A percentile compares a stretch with the other conserved stretches of the same genome.
These are phyloP conservation scores for Ajuga chamaepitys DNA, from an alignment of 257 asterid genomes.

Conservation along the genomic window DNA sequence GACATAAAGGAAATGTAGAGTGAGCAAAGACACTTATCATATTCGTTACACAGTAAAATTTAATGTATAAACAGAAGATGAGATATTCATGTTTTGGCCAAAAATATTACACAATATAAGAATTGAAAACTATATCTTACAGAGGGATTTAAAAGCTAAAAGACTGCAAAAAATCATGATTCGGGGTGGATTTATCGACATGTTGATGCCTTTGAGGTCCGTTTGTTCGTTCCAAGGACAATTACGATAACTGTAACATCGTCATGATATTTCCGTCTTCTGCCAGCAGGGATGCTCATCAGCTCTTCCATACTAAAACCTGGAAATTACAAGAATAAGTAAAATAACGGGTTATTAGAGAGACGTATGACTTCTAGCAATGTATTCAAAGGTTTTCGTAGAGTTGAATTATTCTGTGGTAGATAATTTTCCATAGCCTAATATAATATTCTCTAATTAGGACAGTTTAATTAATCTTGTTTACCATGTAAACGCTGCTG, in stretches of 20 bases:
- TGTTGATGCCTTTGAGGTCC: slow-evolving; percentile 86
- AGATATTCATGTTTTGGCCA: neutral
- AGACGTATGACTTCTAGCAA: neutral
- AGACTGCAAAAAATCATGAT: slow-evolving; percentile 16
- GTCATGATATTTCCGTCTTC: slow-evolving; percentile 87
- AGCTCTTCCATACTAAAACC: slow-evolving; percentile 88
- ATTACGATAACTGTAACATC: slow-evolving; percentile 86
- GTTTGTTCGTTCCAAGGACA: slow-evolving; percentile 65
- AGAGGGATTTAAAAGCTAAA: slow-evolving; percentile 10
- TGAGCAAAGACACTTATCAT: neutral
- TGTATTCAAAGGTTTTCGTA: slow-evolving; percentile 1
- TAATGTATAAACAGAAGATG: neutral
- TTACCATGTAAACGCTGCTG: slow-evolving; percentile 7
- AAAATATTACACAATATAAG: neutral
- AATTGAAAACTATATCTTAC: slow-evolving; percentile 11
- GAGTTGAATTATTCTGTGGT: neutral
- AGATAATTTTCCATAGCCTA: slow-evolving; percentile 1
- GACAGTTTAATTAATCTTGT: slow-evolving; percentile 15
- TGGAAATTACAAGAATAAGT: slow-evolving; percentile 14
- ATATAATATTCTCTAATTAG: neutral
- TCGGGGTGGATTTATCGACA: slow-evolving; percentile 19
- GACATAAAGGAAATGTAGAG: neutral
- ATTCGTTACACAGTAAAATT: slow-evolving; percentile 2
- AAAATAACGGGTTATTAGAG: neutral
- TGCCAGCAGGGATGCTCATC: slow-evolving; percentile 88